phyloP scores from a whole-genome alignment of 352 stramenopile species.

The Peronospora destructor region DNA sequence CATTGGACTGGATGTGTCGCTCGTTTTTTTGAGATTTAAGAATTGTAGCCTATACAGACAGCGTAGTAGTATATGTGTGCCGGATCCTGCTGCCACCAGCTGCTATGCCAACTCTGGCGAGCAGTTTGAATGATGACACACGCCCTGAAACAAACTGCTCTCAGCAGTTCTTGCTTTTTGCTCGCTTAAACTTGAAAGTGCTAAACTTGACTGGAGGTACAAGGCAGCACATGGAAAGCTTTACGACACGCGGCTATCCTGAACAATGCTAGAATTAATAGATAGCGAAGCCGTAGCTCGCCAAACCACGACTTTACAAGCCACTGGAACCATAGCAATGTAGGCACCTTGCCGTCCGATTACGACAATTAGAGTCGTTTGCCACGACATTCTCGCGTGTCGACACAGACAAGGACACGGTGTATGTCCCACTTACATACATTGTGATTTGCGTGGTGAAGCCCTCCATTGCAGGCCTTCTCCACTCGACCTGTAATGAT shows the following conservation, averaged over 20 bases:
- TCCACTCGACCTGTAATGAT: conserved; percentile 33
- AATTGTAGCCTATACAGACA: conserved; percentile 12
- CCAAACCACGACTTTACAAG: conserved; percentile 18
- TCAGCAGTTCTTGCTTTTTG: conserved; percentile 65
- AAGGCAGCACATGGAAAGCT: conserved; percentile 70
- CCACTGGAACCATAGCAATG: conserved; percentile 52
- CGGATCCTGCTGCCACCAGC: conserved; percentile 37
- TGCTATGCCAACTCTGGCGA: conserved; percentile 67
- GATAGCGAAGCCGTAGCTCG: conserved; percentile 62
- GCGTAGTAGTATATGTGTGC: conserved; percentile 54
- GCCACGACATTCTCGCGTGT: conserved; percentile 56
- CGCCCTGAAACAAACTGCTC: conserved; percentile 74
- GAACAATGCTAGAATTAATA: conserved; percentile 59
- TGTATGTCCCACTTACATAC: conserved; percentile 82
- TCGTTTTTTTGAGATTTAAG: conserved; percentile 87
- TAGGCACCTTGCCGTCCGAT: conserved; percentile 60
- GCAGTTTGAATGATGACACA: conserved; percentile 72
- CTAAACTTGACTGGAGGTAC: conserved; percentile 73
- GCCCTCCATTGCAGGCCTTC: background rate
- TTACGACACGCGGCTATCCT: conserved; percentile 59
- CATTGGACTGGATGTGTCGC: conserved; percentile 83
- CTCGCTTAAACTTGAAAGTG: conserved; percentile 86
- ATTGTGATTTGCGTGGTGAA: conserved; percentile 59
- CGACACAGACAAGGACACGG: conserved; percentile 65
- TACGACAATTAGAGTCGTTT: conserved; percentile 53